Evolutionary conservation across 164 flowering plant species (phyloP), one percentile per base, ranked within the genome.

Genomic region (Santalum album): DNA sequence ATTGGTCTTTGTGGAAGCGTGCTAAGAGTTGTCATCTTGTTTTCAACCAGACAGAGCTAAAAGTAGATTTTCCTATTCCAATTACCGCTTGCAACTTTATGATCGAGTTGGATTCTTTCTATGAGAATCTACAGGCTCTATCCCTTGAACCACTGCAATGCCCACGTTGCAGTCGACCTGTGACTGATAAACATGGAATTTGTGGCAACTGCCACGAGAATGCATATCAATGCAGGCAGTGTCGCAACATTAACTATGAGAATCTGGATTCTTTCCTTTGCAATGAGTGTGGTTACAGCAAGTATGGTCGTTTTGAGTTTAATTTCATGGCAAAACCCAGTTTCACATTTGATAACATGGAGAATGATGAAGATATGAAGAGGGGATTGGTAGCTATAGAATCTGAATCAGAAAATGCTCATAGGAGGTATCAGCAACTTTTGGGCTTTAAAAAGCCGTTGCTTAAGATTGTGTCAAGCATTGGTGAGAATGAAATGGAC

Each of bases 261-360:
- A 94, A 90, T 73, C 61, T 90, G 69, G 96, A 90, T 72, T 94
- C 99, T 51, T 94, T 94, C 60, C 77, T 94, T 36, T 94, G 99
- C 78, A 94, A 94, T 75, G 99, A 94, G 66, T 94, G 99, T 78
- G 99, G 99, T 0, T 94, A 87, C 61, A 82, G 99, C 82, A 94
- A 94, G 66, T 94, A 90, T 74, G 99, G 99, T 22, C 86, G 99
- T 6, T 94, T 90, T 74, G 99, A 94, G 65, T 94, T 94, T 51
- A 94, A 90, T 67, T 94, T 94, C 72, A 90, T 81, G 90, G 99
- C 96, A 44, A 94, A 87, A 63, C 96, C 99, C 22, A 94, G 99
- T 73, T 94, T 87, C 64, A 72, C 85, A 26, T 94, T 94, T 79
- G 99, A 94, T 73, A 80, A 64, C 72, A 87, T 94, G 97, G 99